Percentiles rank a stretch among this genome's conserved stretches.
phyloP scores from a whole-genome alignment of 2,329 filamentous ascomycete species.

The Fusarium tricinctum region DNA sequence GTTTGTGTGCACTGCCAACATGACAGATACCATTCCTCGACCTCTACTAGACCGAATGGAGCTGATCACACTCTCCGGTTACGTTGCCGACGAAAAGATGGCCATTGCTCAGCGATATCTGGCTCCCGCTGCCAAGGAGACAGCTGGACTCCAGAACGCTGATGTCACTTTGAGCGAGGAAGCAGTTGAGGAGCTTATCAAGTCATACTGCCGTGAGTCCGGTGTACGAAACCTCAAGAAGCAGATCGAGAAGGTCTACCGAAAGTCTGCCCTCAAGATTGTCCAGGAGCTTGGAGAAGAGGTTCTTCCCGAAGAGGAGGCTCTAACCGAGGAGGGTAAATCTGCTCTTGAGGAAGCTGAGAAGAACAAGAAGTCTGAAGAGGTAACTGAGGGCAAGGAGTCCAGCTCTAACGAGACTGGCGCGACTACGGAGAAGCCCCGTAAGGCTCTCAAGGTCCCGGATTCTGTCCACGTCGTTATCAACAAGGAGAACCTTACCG shows the following conservation, averaged over 20 bases:
- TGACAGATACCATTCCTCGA: slow-evolving; percentile 97
- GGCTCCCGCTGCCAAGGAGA: slow-evolving; percentile 92
- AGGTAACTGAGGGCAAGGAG: slow-evolving; percentile 59
- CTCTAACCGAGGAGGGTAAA: slow-evolving; percentile 88
- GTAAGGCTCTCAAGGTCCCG: slow-evolving; percentile 84
- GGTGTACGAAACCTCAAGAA: slow-evolving; percentile 99
- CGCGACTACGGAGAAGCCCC: slow-evolving; percentile 73
- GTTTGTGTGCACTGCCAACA: slow-evolving; percentile 98
- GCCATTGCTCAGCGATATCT: slow-evolving; percentile 96
- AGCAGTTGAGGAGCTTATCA: slow-evolving; percentile 96
- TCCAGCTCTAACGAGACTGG: slow-evolving; percentile 54
- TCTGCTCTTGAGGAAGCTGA: slow-evolving; percentile 77
- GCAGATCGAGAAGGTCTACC: slow-evolving; percentile 99
- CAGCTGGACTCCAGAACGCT: slow-evolving; percentile 90
- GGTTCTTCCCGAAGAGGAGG: slow-evolving; percentile 82
- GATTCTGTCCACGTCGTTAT: slow-evolving; percentile 89
- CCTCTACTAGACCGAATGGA: slow-evolving; percentile 98
- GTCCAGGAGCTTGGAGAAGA: slow-evolving; percentile 94
- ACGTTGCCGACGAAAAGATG: slow-evolving; percentile 98
- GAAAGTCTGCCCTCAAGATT: slow-evolving; percentile 97
- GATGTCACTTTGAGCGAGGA: slow-evolving; percentile 89
- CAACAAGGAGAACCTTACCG: slow-evolving; percentile 89
- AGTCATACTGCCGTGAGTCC: slow-evolving; percentile 97
- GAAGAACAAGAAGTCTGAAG: slow-evolving; percentile 79
- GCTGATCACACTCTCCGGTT: slow-evolving; percentile 94